Evolutionary conservation across 352 stramenopile genomes (phyloP).

Genomic region (Elongisporangium senticosum): DNA sequence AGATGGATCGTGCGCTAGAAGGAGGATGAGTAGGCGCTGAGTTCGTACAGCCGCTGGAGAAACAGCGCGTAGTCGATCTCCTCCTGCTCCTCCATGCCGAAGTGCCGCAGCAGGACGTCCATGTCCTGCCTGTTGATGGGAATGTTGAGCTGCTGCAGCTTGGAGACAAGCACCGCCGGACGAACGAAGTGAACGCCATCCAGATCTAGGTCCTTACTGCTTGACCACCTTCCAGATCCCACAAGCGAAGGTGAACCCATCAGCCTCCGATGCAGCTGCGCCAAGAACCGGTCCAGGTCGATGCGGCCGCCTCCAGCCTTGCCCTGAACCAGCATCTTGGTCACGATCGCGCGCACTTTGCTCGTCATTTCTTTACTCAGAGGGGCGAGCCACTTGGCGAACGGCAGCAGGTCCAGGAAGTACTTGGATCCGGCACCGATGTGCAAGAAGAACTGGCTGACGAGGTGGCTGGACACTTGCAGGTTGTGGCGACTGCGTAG

Average conservation of each 20-base stretch:
- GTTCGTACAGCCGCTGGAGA: slow-evolving; percentile 36
- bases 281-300: slow-evolving; percentile 46
- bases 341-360: slow-evolving; percentile 27
- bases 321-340: slow-evolving; percentile 35
- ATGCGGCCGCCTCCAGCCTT: slow-evolving; percentile 39
- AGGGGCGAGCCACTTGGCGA: slow-evolving; percentile 35
- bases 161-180: slow-evolving; percentile 23
- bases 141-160: slow-evolving; percentile 44
- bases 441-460: slow-evolving; percentile 50
- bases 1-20: background rate
- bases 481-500: slow-evolving; percentile 24
- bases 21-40: slow-evolving; percentile 4
- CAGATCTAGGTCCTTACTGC: background rate
- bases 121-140: slow-evolving; percentile 28
- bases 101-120: slow-evolving; percentile 32
- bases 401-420: slow-evolving; percentile 37
- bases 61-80: slow-evolving; percentile 42
- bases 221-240: background rate
- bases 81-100: slow-evolving; percentile 37
- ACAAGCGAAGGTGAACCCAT: slow-evolving; percentile 18
- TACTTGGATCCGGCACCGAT: slow-evolving; percentile 33
- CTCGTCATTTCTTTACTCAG: slow-evolving; percentile 22
- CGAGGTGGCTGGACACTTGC: slow-evolving; percentile 30
- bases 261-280: slow-evolving; percentile 23
- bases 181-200: slow-evolving; percentile 9